A percentile compares a stretch with the other conserved stretches of the same genome.
These are phyloP conservation scores for Plasmodium billcollinsi DNA, from an alignment of 169 alveolate genomes.

Conservation along the genomic window DNA sequence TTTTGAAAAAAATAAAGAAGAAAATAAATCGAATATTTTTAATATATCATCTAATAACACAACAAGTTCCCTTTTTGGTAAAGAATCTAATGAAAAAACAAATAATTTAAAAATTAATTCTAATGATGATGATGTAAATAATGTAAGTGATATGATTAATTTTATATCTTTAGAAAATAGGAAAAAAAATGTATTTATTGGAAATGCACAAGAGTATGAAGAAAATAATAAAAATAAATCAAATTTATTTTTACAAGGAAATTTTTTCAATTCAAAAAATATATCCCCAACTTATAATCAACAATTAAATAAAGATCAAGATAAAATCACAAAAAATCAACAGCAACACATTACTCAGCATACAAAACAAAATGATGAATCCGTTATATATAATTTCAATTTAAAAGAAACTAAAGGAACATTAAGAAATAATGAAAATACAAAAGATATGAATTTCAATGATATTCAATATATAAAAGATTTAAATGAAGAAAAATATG, in stretches of 20 bases:
- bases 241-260: background rate
- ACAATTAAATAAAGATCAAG: background rate
- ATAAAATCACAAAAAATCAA: conserved; percentile 2
- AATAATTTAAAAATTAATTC: background rate
- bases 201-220: conserved; percentile 19
- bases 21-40: conserved; percentile 13
- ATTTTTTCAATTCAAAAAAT: background rate
- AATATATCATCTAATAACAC: background rate
- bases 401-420: conserved; percentile 76
- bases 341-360: background rate
- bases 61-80: too few relatives aligned
- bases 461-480: conserved; percentile 32
- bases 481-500: conserved; percentile 16
- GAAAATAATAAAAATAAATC: conserved; percentile 30
- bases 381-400: conserved; percentile 26
- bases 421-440: conserved; percentile 57
- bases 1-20: conserved; percentile 25
- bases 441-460: conserved; percentile 52
- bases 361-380: conserved; percentile 1
- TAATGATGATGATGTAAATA: conserved; percentile 47
- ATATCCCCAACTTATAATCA: background rate
- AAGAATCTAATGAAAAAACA: background rate
- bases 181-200: conserved; percentile 69
- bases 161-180: conserved; percentile 56
- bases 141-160: conserved; percentile 57